phyloP scores from a whole-genome alignment of 1,284 basidiomycete species.

The Pseudozyma tsukubaensis region DNA sequence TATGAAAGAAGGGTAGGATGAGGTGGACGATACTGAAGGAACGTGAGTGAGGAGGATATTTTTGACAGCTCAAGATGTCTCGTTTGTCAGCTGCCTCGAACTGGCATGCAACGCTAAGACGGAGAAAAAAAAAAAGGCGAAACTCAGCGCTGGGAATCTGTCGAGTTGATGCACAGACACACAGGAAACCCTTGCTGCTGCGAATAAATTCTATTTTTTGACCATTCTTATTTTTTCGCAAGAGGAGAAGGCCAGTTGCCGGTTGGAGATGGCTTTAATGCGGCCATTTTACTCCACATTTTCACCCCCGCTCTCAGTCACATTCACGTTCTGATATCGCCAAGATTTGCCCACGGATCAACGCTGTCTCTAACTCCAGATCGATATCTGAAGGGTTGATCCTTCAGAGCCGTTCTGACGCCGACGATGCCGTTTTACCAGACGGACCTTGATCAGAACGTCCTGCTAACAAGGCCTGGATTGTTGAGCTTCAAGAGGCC shows the following conservation, averaged over 20 bases:
- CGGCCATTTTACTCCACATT: conserved; percentile 10
- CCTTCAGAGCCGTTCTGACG: too few relatives aligned
- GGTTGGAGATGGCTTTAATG: conserved; percentile 1
- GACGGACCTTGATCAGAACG: too few relatives aligned
- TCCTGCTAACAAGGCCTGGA: too few relatives aligned
- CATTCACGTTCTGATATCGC: neutral
- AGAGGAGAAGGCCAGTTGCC: neutral
- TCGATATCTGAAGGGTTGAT: too few relatives aligned
- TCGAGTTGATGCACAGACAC: neutral
- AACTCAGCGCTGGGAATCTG: neutral
- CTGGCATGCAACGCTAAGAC: neutral
- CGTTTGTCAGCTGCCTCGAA: conserved; percentile 15
- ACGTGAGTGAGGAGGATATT: neutral
- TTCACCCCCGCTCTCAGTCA: neutral
- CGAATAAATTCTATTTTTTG: conserved; percentile 9
- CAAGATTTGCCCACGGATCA: neutral
- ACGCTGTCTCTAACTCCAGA: too few relatives aligned
- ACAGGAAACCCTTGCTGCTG: conserved; percentile 5
- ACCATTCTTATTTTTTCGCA: neutral
- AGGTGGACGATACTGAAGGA: too few relatives aligned
- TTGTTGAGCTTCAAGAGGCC: too few relatives aligned
- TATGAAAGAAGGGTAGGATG: neutral
- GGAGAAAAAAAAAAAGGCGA: neutral
- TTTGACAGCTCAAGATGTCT: neutral
- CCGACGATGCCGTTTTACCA: too few relatives aligned